These are phyloP conservation scores for Dendrostoma leiphaemia DNA, from an alignment of 2,329 filamentous ascomycete species.

Conservation along the genomic window DNA sequence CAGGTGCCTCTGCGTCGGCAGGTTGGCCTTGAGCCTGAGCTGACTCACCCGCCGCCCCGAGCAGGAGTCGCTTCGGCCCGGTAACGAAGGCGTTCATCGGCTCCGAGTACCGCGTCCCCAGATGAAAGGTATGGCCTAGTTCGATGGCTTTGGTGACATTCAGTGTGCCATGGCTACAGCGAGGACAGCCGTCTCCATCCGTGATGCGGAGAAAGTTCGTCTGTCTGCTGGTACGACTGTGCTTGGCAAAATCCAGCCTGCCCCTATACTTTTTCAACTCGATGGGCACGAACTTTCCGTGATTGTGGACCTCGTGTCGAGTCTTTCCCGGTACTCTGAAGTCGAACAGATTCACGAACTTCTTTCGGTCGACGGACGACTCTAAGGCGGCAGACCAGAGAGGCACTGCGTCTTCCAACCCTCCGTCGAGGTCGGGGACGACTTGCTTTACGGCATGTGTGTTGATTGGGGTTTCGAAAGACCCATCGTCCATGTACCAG, in stretches of 20 bases:
- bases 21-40: neutral
- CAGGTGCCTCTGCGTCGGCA: neutral
- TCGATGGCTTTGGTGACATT: slow-evolving; percentile 75
- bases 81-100: slow-evolving; percentile 66
- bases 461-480: slow-evolving; percentile 39
- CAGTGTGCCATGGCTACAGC: slow-evolving; percentile 63
- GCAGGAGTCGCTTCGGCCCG: slow-evolving; percentile 31
- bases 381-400: slow-evolving; percentile 50
- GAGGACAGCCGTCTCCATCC: slow-evolving; percentile 70
- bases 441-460: slow-evolving; percentile 62
- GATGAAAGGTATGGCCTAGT: slow-evolving; percentile 90
- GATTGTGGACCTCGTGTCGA: neutral
- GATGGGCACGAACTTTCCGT: neutral
- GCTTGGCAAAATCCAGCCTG: slow-evolving; percentile 23
- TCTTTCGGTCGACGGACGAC: neutral
- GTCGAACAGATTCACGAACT: slow-evolving; percentile 38
- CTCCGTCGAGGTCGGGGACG: slow-evolving; percentile 67
- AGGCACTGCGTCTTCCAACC: slow-evolving; percentile 57
- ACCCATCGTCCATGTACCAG: slow-evolving; percentile 47
- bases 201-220: slow-evolving; percentile 65
- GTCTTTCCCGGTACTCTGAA: slow-evolving; percentile 25
- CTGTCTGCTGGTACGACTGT: slow-evolving; percentile 12
- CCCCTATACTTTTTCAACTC: neutral
- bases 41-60: slow-evolving; percentile 8
- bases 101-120: slow-evolving; percentile 83